phyloP scores from a whole-genome alignment of 768 basidiomycete species.

The Mycena rosella region DNA sequence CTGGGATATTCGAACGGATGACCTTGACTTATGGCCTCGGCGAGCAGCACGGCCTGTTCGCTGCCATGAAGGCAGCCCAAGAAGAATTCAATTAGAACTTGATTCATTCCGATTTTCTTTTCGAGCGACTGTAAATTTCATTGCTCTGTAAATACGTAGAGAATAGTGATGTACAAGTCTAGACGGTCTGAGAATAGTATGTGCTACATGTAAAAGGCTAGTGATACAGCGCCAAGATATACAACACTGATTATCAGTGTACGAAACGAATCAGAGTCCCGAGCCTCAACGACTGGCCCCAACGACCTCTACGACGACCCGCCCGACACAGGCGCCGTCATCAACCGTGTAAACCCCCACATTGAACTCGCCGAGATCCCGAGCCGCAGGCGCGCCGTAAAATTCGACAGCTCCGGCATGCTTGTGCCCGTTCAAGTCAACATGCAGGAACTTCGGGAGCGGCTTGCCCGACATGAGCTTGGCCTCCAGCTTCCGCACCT shows the following conservation, averaged over 20 bases:
- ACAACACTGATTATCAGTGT: slow-evolving; percentile 27
- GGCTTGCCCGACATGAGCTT: slow-evolving; percentile 64
- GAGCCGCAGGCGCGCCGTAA: slow-evolving; percentile 62
- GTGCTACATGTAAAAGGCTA: slow-evolving; percentile 36
- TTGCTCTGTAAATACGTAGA: slow-evolving; percentile 13
- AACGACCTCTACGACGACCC: slow-evolving; percentile 69
- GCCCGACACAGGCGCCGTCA: slow-evolving; percentile 65
- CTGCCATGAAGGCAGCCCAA: slow-evolving; percentile 57
- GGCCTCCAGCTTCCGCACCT: slow-evolving; percentile 57
- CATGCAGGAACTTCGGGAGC: slow-evolving; percentile 68
- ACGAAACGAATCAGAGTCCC: slow-evolving; percentile 11
- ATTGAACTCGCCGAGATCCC: slow-evolving; percentile 66
- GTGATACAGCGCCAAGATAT: slow-evolving; percentile 31
- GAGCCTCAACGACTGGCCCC: slow-evolving; percentile 38
- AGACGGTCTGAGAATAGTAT: slow-evolving; percentile 27
- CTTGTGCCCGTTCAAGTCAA: slow-evolving; percentile 59
- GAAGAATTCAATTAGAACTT: slow-evolving; percentile 9
- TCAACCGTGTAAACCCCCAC: slow-evolving; percentile 68
- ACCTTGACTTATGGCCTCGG: slow-evolving; percentile 89
- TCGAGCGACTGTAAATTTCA: too few species aligned
- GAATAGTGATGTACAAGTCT: slow-evolving; percentile 33
- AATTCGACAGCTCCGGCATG: slow-evolving; percentile 67
- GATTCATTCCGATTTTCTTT: neutral
- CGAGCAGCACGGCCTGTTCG: slow-evolving; percentile 80
- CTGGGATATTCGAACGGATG: slow-evolving; percentile 74